Evolutionary conservation across 129 eudicot species (phyloP).

Genomic region (Artemisia argyi): DNA sequence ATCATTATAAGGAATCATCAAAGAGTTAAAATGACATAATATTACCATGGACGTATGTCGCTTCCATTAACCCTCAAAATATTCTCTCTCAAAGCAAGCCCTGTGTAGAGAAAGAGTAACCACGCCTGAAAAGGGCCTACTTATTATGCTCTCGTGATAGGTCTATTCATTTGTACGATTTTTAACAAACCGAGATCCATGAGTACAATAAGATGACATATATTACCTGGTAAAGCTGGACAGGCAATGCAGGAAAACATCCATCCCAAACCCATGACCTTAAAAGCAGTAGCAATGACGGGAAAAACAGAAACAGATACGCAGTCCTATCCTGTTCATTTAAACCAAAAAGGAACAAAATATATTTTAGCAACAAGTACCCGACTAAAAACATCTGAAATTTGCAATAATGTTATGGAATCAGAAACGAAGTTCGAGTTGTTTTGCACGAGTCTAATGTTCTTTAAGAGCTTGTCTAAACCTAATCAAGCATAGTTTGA

Average conservation of each 20-base stretch:
- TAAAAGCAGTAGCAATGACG: conserved; percentile 62
- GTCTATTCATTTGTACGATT: not conserved
- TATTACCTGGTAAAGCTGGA: conserved; percentile 87
- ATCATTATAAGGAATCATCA: no score
- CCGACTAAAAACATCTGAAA: not conserved
- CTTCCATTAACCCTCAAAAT: conserved; percentile 91
- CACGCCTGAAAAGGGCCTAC: conserved; percentile 67
- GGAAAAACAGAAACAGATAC: conserved; percentile 66
- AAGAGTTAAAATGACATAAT: conserved; percentile 2
- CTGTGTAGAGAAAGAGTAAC: conserved; percentile 87
- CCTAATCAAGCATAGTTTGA: no score
- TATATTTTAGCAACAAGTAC: not conserved
- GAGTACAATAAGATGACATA: not conserved
- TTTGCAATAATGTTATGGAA: not conserved
- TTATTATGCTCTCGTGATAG: conserved; percentile 8
- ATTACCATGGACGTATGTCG: conserved; percentile 91
- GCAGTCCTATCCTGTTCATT: conserved; percentile 88
- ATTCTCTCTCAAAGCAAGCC: conserved; percentile 89
- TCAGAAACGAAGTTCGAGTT: not conserved
- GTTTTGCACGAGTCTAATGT: no score
- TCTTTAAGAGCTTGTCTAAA: no score
- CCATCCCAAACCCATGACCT: conserved; percentile 77
- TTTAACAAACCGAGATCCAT: not conserved
- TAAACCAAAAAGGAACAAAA: conserved; percentile 9
- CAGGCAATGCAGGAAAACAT: conserved; percentile 89